phyloP scores from a whole-genome alignment of 129 eudicot species.

The Lactuca sativa region DNA sequence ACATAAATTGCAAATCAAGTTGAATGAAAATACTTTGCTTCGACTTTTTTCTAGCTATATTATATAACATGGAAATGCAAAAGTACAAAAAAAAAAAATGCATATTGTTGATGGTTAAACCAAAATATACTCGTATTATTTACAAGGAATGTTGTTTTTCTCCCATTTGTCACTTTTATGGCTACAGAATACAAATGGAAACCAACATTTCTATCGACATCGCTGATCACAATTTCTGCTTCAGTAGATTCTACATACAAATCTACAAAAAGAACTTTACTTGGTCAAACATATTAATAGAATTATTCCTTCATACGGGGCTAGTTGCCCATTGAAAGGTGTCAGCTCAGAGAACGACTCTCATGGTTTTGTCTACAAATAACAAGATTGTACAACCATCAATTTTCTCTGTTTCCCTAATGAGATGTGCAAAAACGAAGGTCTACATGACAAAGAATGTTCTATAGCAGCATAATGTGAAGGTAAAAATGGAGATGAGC shows the following conservation, averaged over 20 bases:
- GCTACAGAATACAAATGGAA: neutral
- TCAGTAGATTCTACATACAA: neutral
- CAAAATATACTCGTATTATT: neutral
- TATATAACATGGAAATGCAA: too few species aligned
- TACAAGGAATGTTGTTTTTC: neutral
- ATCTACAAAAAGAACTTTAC: neutral
- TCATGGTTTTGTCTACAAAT: neutral
- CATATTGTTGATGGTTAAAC: neutral
- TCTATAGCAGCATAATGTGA: slow-evolving; percentile 5
- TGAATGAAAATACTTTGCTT: too few species aligned
- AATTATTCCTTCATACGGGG: neutral
- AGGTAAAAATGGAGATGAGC: slow-evolving; percentile 3
- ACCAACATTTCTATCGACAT: too few species aligned
- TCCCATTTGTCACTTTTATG: neutral
- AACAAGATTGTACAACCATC: slow-evolving; percentile 4
- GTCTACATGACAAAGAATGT: slow-evolving; percentile 1
- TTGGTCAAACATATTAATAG: neutral
- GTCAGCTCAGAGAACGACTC: neutral
- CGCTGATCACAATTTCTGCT: neutral
- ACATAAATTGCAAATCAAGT: too few species aligned
- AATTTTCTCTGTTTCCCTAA: neutral
- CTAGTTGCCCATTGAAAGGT: neutral
- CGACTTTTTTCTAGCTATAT: too few species aligned
- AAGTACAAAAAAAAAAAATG: too few species aligned
- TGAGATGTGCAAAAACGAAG: slow-evolving; percentile 1